These are phyloP conservation scores for Penicillium longicatenatum DNA, from an alignment of 495 filamentous ascomycete genomes.

Conservation along the genomic window DNA sequence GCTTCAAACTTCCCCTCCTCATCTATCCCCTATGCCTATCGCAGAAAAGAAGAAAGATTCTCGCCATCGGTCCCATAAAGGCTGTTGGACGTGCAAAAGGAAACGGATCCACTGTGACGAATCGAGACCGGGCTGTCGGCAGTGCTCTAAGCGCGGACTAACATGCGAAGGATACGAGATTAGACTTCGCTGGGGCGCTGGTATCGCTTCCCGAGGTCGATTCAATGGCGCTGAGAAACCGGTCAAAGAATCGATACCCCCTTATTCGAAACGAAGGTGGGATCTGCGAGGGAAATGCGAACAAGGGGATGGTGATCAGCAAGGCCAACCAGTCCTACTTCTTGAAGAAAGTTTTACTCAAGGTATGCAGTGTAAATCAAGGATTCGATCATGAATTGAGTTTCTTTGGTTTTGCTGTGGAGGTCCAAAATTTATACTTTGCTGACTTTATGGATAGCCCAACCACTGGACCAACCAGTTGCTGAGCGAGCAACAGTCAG, in stretches of 20 bases:
- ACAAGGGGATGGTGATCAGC: constrained; percentile 8
- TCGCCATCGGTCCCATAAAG: constrained; percentile 30
- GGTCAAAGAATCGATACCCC: constrained; percentile 26
- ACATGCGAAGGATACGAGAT: constrained; percentile 34
- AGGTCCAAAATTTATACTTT: neutral
- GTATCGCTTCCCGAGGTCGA: constrained; percentile 32
- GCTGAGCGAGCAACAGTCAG: constrained; percentile 24
- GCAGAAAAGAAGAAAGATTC: constrained; percentile 19
- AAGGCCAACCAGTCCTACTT: constrained; percentile 20
- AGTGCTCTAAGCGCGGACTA: constrained; percentile 22
- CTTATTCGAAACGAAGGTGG: constrained; percentile 29
- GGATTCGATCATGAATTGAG: no score
- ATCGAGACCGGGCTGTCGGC: constrained; percentile 24
- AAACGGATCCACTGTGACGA: constrained; percentile 34
- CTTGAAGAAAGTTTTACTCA: constrained; percentile 4
- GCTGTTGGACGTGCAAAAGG: constrained; percentile 36
- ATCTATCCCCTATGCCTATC: constrained; percentile 13
- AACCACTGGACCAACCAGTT: constrained; percentile 4
- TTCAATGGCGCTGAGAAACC: constrained; percentile 33
- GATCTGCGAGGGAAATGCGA: constrained; percentile 24
- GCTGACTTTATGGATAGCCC: neutral
- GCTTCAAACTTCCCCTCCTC: constrained; percentile 1
- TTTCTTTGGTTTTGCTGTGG: no score
- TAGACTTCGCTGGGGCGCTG: constrained; percentile 33
- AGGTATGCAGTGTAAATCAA: constrained; percentile 13